phyloP scores from a whole-genome alignment of 345 rosid genomes.

The Eucalyptus virginea region DNA sequence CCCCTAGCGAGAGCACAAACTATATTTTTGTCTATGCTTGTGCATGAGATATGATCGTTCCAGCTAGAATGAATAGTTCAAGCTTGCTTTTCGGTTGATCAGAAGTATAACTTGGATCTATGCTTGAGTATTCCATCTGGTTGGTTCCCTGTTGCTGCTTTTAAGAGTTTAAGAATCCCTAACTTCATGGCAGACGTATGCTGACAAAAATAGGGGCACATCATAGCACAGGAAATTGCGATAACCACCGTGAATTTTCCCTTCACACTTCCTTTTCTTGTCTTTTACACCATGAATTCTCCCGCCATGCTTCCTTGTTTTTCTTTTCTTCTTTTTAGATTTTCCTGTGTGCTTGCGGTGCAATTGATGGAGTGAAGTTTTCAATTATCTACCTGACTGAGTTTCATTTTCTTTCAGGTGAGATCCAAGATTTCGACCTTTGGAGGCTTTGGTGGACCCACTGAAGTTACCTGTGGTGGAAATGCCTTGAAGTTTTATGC shows the following conservation, averaged over 20 bases:
- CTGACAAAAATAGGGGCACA: neutral
- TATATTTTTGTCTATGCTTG: neutral
- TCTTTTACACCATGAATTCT: neutral
- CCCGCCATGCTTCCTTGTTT: neutral
- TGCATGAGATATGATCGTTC: neutral
- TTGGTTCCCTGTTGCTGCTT: neutral
- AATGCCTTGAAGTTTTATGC: conserved; percentile 98
- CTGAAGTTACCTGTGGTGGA: conserved; percentile 97
- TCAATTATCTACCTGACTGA: neutral
- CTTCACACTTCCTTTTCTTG: neutral
- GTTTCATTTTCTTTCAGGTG: conserved; percentile 27
- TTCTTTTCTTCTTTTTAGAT: neutral
- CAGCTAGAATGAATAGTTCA: neutral
- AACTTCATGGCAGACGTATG: neutral
- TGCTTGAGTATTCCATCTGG: neutral
- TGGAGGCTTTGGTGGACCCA: conserved; percentile 89
- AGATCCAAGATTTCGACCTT: conserved; percentile 84
- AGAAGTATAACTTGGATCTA: neutral
- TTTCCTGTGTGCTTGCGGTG: neutral
- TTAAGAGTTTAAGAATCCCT: neutral
- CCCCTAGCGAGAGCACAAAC: neutral
- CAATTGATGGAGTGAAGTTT: neutral
- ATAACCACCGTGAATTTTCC: neutral
- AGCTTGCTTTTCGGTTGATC: neutral
- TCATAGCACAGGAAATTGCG: neutral